Evolutionary conservation across 805 yeast species (phyloP), one percentile per base, ranked within the genome.

Genomic region (Teunomyces barrocoloradensis): DNA sequence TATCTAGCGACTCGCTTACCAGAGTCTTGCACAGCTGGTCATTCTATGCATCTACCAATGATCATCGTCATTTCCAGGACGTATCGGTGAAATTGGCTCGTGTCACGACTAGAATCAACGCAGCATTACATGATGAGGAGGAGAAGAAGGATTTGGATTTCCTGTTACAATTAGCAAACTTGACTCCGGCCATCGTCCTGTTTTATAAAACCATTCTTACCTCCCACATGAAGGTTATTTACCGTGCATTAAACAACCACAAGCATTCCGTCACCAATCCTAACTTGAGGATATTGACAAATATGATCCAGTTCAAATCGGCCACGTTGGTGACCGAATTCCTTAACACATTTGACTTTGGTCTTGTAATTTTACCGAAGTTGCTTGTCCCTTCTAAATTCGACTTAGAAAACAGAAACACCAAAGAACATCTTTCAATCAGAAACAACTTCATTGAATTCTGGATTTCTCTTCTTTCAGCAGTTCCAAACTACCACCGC

Each of bases 261-360:
- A 79, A 83, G 52, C 80, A 87, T 0, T 71, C 79, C 59, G 77
- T 61, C 1, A 81, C 91, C 0, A 81, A 79, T 45, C 86, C 94
- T 1, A 74, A 78, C 3, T 61, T 89, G n/a, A 64, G 77, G 37
- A 56, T 90, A 7, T 62, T 92, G 53, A 68, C 66, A 15, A 76
- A 78, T 41, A 70, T 85, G 23, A 74, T 81, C 4, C 52, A 63
- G 0, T 82, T 74, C 40, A 39, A 29, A 23, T 67, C 76, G 21
- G 82, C 84, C 1, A 64, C 71, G 2, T 62, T 79, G 42, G 63
- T 82, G 2, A 84, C 79, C 44, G 83, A 79, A 6, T 78, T 91
- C 15, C 59, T 83, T 29, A 79, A 84, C 12, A 63, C 73, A 38
- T 87, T 91, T 59, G 97, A 91, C 65, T 73, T 89, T 45, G 69